These are phyloP conservation scores for Tilletia indica DNA, from an alignment of 1,284 basidiomycete genomes.

Conservation along the genomic window DNA sequence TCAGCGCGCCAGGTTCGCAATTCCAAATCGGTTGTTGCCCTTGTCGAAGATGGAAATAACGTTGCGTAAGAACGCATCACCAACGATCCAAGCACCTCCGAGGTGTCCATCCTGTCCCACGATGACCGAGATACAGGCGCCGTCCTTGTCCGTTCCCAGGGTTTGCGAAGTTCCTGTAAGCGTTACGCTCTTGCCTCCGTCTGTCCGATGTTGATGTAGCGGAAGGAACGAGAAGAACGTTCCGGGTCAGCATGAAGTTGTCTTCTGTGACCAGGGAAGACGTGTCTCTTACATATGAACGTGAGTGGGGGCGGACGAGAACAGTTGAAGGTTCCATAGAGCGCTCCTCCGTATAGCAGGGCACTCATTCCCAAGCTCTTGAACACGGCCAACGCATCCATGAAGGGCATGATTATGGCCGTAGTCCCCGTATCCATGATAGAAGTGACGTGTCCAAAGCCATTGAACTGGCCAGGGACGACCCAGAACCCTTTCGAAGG, in stretches of 20 bases:
- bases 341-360: slow-evolving; percentile 49
- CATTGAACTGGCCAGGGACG: not conserved
- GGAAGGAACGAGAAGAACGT: not conserved
- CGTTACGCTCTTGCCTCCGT: not conserved
- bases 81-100: not conserved
- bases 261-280: too few species aligned
- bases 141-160: not conserved
- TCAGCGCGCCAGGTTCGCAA: not conserved
- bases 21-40: not conserved
- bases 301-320: slow-evolving; percentile 39
- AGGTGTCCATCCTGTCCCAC: slow-evolving; percentile 1
- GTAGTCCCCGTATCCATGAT: slow-evolving; percentile 64
- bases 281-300: not conserved
- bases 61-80: slow-evolving; percentile 9
- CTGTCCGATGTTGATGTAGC: not conserved
- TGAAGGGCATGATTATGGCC: slow-evolving; percentile 56
- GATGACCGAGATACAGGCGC: slow-evolving; percentile 10
- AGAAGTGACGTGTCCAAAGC: slow-evolving; percentile 58
- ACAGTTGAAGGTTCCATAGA: slow-evolving; percentile 56
- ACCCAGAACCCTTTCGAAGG: slow-evolving; percentile 31
- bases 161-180: not conserved
- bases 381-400: slow-evolving; percentile 59
- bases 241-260: not conserved
- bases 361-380: slow-evolving; percentile 58
- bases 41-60: slow-evolving; percentile 1